Conservation (phyloP, 208 protist species). For the Trypanosoma cruzi region DNA sequence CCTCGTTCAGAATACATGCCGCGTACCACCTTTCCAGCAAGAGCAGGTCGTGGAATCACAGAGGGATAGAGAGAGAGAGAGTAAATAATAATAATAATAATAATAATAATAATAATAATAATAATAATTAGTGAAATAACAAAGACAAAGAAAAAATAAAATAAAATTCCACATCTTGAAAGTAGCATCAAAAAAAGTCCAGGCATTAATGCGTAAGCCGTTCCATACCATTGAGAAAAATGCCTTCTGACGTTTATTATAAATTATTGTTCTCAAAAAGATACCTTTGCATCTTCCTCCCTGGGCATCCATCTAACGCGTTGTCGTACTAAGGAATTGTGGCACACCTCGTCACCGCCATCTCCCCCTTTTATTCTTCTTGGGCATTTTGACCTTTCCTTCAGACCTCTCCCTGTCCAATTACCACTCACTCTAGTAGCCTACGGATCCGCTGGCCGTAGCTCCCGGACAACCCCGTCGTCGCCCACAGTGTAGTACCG, state of each 20-base stretch:
- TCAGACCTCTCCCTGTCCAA: not conserved
- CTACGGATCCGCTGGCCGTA: not conserved
- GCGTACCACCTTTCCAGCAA: not conserved
- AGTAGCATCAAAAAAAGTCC: not conserved
- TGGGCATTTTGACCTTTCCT: not conserved
- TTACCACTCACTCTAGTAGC: not conserved
- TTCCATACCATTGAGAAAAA: not conserved
- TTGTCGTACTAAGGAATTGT: not conserved
- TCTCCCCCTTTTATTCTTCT: not conserved
- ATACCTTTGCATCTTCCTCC: not conserved
- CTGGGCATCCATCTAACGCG: not conserved
- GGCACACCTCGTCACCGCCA: not conserved
- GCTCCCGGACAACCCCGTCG: constrained; percentile 22
- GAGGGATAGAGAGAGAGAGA: not conserved
- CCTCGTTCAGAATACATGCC: constrained; percentile 17
- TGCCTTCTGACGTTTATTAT: not conserved
- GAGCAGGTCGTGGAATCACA: not conserved
- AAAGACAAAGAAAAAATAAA: constrained; percentile 6
- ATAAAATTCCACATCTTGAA: not conserved
- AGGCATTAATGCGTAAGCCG: not conserved
- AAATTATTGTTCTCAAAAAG: not conserved
- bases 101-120: not conserved
- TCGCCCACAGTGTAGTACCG: constrained; percentile 26
- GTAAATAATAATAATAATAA: not conserved
- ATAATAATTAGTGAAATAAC: not conserved